A percentile compares a stretch with the other conserved stretches of the same genome.
phyloP scores from a whole-genome alignment of 768 basidiomycete genomes.

The Coprinellus micaceus region DNA sequence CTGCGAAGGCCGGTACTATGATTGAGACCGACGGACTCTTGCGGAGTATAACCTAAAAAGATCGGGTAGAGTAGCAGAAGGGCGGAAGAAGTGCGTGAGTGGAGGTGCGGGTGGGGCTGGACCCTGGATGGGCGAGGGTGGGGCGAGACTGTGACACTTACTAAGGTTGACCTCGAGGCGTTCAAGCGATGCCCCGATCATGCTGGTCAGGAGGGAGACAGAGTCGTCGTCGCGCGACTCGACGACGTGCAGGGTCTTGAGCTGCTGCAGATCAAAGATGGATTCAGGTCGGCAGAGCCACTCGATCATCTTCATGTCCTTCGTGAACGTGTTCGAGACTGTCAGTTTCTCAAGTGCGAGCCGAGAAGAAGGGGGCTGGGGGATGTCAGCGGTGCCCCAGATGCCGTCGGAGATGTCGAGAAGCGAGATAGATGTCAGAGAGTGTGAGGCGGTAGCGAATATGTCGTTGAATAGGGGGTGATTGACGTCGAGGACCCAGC shows the following conservation, averaged over 20 bases:
- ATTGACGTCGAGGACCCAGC: constrained; percentile 10
- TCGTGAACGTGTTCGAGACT: constrained; percentile 9
- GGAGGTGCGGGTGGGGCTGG: background rate
- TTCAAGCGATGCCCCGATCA: constrained; percentile 4
- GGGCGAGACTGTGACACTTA: background rate
- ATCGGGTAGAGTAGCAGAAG: background rate
- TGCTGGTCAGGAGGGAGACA: background rate
- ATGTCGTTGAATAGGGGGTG: constrained; percentile 6
- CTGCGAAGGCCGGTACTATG: background rate
- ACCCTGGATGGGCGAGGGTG: background rate
- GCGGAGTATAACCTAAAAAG: constrained; percentile 1
- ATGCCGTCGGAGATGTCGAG: constrained; percentile 10
- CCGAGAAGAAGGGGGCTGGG: background rate
- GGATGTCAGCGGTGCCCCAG: constrained; percentile 3
- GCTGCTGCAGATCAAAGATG: constrained; percentile 6
- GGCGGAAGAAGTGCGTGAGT: background rate
- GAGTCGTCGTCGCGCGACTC: constrained; percentile 9
- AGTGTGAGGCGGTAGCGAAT: background rate
- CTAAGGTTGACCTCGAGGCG: constrained; percentile 10
- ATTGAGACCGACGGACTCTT: constrained; percentile 2
- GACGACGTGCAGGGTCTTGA: constrained; percentile 8
- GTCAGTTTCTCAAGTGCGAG: constrained; percentile 7
- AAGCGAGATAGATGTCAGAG: constrained; percentile 3
- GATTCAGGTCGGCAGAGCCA: constrained; percentile 11
- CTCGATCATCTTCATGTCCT: constrained; percentile 11